These are phyloP conservation scores for Ceratonia siliqua DNA, from an alignment of 306 rosid species.

Conservation along the genomic window DNA sequence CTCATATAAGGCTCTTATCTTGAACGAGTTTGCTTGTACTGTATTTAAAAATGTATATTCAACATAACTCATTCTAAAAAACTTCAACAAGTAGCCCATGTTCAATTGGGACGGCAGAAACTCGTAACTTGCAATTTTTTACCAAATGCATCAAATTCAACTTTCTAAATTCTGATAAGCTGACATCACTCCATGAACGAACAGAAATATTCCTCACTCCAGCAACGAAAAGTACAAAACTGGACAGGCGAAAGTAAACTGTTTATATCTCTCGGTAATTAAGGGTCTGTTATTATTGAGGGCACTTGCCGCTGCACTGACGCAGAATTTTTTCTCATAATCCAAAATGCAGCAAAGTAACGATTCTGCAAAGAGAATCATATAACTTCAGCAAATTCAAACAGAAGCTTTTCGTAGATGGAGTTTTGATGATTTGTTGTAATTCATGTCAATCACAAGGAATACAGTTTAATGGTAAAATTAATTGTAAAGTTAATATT, in stretches of 20 bases:
- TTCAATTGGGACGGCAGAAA: not conserved
- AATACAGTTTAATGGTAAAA: not conserved
- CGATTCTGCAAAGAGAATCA: constrained; percentile 67
- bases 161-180: not conserved
- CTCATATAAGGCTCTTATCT: too few relatives aligned
- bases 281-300: not conserved
- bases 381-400: constrained; percentile 11
- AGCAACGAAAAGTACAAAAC: not conserved
- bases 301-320: constrained; percentile 30
- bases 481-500: not conserved
- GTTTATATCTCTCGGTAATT: constrained; percentile 5
- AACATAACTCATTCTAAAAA: not conserved
- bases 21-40: too few relatives aligned
- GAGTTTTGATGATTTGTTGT: not conserved
- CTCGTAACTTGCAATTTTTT: not conserved
- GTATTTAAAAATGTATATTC: too few relatives aligned
- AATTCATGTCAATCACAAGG: not conserved
- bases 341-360: constrained; percentile 88
- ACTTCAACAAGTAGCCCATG: not conserved
- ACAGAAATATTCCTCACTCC: not conserved
- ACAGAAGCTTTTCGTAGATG: not conserved
- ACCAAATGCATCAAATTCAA: constrained; percentile 21
- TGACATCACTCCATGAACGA: not conserved
- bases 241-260: not conserved
- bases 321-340: constrained; percentile 68